Base-by-base conservation (phyloP, 2,329 filamentous ascomycete genomes). In the Periconia digitata region DNA sequence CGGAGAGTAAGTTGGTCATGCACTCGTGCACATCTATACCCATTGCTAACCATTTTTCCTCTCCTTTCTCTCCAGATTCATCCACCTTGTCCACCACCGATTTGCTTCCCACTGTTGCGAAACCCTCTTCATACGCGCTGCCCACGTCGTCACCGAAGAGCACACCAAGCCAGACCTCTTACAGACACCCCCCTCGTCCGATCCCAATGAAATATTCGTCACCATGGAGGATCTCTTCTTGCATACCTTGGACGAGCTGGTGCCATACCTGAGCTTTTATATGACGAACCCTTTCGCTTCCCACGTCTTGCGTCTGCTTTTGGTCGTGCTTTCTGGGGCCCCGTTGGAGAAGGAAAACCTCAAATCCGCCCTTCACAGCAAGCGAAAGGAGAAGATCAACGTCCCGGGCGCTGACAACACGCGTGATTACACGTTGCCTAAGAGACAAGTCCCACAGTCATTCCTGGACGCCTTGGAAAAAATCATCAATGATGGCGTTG, bases 31-130 rank as follows among this genome's bases (percentile, higher is more conserved):
- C 16, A 37, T 40, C 12, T 10, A 20, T 32, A 8, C n/a, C 51
- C n/a, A n/a, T 59, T 51, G 59, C 60, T 56, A 40, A 58, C 50
- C 8, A 12, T 32, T 32, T 32, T 32, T 10, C 10, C 27, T 6
- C 32, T 27, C 22, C n/a, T n/a, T n/a, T n/a, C n/a, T n/a, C n/a
- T n/a, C 29, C 59, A 82, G 79, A 72, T 95, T 97, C 72, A 77
- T 92, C 49, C 87, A 92, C 61, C 81, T 99, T 22, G 85, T 96
- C 43, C 92, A 95, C 69, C 94, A 99, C 74, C 87, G 94, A 16
- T 99, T 99, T 64, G 94, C 94, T 5, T 95, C 92, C 51, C 94
- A 99, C 76, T 97, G 92, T 74, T 96, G 92, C 69, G 94, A 99
- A 74, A 90, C 90, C 21, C 80, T 99, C 24, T 97, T 99, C 70